These are phyloP conservation scores for Xylaria sp. DNA, from an alignment of 2,329 filamentous ascomycete genomes.

Conservation along the genomic window DNA sequence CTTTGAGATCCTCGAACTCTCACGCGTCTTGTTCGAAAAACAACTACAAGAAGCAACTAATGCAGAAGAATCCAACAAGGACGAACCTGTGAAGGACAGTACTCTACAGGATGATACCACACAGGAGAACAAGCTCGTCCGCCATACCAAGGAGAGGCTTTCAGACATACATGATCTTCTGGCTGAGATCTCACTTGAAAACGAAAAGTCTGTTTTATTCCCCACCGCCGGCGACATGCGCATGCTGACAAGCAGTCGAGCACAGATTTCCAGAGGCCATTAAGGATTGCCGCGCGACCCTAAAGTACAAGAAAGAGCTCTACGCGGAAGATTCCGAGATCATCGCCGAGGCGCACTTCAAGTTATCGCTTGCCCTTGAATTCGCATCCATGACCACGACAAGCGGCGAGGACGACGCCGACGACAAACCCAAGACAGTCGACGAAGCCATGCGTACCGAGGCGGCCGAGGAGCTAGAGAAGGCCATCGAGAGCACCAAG, in stretches of 20 bases:
- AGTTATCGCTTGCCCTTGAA: conserved; percentile 92
- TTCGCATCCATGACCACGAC: conserved; percentile 83
- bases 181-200: conserved; percentile 96
- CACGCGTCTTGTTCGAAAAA: conserved; percentile 72
- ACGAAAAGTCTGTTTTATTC: conserved; percentile 71
- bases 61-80: conserved; percentile 45
- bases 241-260: conserved; percentile 37
- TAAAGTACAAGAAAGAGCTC: conserved; percentile 81
- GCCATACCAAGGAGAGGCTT: conserved; percentile 82
- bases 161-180: conserved; percentile 94
- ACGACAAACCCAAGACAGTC: conserved; percentile 60
- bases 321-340: conserved; percentile 84
- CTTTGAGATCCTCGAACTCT: conserved; percentile 85
- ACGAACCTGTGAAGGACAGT: conserved; percentile 49
- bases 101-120: conserved; percentile 35
- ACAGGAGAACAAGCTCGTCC: conserved; percentile 54
- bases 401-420: conserved; percentile 60
- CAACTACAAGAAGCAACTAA: conserved; percentile 57
- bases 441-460: conserved; percentile 77
- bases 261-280: conserved; percentile 85
- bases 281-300: conserved; percentile 79
- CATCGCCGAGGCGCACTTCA: conserved; percentile 94
- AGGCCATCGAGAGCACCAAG: conserved; percentile 77
- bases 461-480: conserved; percentile 75
- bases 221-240: conserved; percentile 17